Evolutionary conservation across 768 basidiomycete species (phyloP), one percentile per base, ranked within the genome.

Genomic region (Mycena amicta): DNA sequence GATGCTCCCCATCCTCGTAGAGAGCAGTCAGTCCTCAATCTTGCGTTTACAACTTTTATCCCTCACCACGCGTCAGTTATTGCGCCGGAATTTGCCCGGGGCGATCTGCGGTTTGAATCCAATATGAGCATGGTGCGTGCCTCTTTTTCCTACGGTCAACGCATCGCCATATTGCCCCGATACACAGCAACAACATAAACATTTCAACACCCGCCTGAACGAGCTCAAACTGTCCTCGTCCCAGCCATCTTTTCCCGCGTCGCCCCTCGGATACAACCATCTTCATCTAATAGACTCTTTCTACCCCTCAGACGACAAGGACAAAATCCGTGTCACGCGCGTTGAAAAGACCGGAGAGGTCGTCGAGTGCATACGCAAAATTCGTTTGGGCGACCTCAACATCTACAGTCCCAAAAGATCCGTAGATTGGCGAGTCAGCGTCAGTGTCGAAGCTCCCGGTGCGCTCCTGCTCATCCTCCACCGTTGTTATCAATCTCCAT

Each of bases 351-450:
- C 86, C 0, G 81, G 82, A 3, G 71, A 53, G 2, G 83, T 93
- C 23, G 60, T 83, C 20, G 88, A 89, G 64, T 82, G 86, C 66
- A 83, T 92, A 71, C 82, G 83, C 63, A 98, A 99, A 73, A 77
- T 88, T 16, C 81, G 95, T 49, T 75, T 99, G 23, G 95, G 89
- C 5, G 87, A 96, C 72, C 75, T 99, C 68, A 92, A 99, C 71
- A 80, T 99, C 26, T 89, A 83, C 71, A 86, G 85, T 67, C 96
- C 96, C 6, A 90, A 90, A 69, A 78, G 87, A 23, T 70, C 77
- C 1, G 93, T 90, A 43, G 97, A 99, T 73, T 98, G 93, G 93
- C 77, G 97, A 55, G 80, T 99, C 4, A 95, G 92, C 62, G 93
- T 98, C 5, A 98, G 85, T 70, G 69, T 92, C n/a, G 96, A 99